A percentile compares a stretch with the other conserved stretches of the same genome.
phyloP scores from a whole-genome alignment of 2,329 filamentous ascomycete genomes.

The Cercospora nicotianae region DNA sequence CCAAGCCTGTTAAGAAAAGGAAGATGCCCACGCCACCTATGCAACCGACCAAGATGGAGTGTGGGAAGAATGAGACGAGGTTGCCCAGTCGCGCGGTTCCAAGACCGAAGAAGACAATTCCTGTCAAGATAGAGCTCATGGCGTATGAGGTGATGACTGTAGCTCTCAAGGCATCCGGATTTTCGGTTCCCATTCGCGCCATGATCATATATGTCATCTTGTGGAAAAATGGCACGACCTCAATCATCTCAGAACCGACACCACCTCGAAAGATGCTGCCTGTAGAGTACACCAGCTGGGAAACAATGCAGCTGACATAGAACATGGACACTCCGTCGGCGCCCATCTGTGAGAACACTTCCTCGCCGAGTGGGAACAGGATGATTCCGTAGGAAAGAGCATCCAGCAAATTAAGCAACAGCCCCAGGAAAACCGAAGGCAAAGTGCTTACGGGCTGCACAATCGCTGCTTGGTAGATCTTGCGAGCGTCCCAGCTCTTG shows the following conservation, averaged over 20 bases:
- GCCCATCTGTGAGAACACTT: slow-evolving; percentile 80
- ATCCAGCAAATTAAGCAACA: slow-evolving; percentile 90
- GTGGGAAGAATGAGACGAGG: slow-evolving; percentile 93
- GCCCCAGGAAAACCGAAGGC: slow-evolving; percentile 82
- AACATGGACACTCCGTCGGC: slow-evolving; percentile 97
- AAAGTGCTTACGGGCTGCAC: slow-evolving; percentile 69
- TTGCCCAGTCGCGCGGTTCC: slow-evolving; percentile 85
- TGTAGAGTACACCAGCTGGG: slow-evolving; percentile 85
- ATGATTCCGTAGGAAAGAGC: slow-evolving; percentile 91
- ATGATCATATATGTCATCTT: slow-evolving; percentile 95
- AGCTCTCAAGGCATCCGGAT: slow-evolving; percentile 82
- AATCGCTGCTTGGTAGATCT: slow-evolving; percentile 64
- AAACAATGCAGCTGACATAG: slow-evolving; percentile 94
- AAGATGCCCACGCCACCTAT: slow-evolving; percentile 98
- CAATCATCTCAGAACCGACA: slow-evolving; percentile 95
- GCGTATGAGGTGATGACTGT: slow-evolving; percentile 93
- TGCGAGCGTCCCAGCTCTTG: slow-evolving; percentile 68
- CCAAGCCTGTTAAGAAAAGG: slow-evolving; percentile 83
- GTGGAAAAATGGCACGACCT: slow-evolving; percentile 98
- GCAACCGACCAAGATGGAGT: slow-evolving; percentile 93
- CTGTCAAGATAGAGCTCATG: slow-evolving; percentile 86
- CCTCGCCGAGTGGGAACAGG: slow-evolving; percentile 84
- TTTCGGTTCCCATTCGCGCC: slow-evolving; percentile 71
- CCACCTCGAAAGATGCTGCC: slow-evolving; percentile 88
- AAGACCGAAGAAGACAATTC: slow-evolving; percentile 87